Percentiles rank a stretch among this genome's conserved stretches.
Conservation (phyloP, 148 eudicot species). For the Polygonum maritimum region DNA sequence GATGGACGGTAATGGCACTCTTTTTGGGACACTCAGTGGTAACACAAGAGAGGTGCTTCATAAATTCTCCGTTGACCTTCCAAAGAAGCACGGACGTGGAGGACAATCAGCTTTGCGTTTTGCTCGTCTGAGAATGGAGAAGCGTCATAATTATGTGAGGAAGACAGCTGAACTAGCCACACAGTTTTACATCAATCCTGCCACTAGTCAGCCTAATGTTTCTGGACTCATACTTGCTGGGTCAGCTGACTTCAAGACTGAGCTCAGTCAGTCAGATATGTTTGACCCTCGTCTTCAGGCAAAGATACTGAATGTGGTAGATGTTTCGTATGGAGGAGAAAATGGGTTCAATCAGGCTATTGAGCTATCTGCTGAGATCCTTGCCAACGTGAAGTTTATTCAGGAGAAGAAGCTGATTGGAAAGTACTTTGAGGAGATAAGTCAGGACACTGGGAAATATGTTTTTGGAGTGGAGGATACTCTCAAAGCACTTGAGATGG, state of each 20-base stretch:
- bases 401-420: constrained; percentile 19
- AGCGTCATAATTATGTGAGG: constrained; percentile 18
- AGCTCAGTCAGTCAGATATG: constrained; percentile 14
- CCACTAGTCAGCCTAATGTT: constrained; percentile 15
- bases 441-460: constrained; percentile 15
- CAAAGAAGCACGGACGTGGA: constrained; percentile 19
- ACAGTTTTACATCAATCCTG: constrained; percentile 12
- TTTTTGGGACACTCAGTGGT: constrained; percentile 17
- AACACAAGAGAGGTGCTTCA: constrained; percentile 18
- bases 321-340: constrained; percentile 17
- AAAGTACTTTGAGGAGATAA: constrained; percentile 16
- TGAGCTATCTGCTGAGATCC: constrained; percentile 17
- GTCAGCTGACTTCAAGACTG: constrained; percentile 16
- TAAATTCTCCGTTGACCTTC: constrained; percentile 16
- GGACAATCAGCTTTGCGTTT: constrained; percentile 18
- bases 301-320: constrained; percentile 17
- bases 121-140: constrained; percentile 20
- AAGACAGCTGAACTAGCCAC: constrained; percentile 18
- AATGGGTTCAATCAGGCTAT: constrained; percentile 19
- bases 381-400: constrained; percentile 14
- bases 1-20: constrained; percentile 18
- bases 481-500: constrained; percentile 15
- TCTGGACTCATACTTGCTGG: constrained; percentile 19
- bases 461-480: constrained; percentile 17
- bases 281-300: constrained; percentile 15